Evolutionary conservation across 495 filamentous ascomycete genomes (phyloP), one percentile per base, ranked within the genome.

Genomic region (Pyrenula aspistea): DNA sequence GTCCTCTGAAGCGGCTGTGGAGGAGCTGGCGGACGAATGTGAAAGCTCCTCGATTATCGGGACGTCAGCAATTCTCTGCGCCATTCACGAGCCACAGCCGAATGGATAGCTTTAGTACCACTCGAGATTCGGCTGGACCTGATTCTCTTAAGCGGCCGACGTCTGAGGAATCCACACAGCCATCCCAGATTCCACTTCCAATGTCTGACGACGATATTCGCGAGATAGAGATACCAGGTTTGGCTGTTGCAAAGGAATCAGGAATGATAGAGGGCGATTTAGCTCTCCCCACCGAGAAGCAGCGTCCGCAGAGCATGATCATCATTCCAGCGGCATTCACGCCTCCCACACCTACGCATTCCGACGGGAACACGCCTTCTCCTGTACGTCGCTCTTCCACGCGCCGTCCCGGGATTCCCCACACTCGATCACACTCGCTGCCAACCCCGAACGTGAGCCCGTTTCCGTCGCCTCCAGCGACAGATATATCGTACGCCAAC

Each of bases 1-100:
- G 88, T 49, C 91, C 88, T 12, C 71, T 99, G 2, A 91, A 94
- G 12, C 76, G 92, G 31, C 70, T 97, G 25, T 99, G 94, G 94
- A 82, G 94, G 62, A 86, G 88, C 25, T 99, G 94, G 94, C 88
- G 91, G 65, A 94, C 95, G 71, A 83, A 83, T 57, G 79, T 87
- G 52, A 71, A 76, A 51, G 57, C 68, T 2, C 66, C 71, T 10
- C 72, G 63, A 20, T 53, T 74, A 19, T 68, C 73, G 11, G 65
- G 71, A 25, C 51, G 72, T 19, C 75, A 73, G 2, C 63, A 72
- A 53, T 75, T 78, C 55, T 78, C 76, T 0, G 64, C 78, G 54
- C 59, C 57, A 2, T 73, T 70, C 51, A 73, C 71, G 47, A 59
- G 61, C 19, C 67, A 66, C 50, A 71, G 73, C 59, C 66, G 66